Evolutionary conservation across 2,329 filamentous ascomycete genomes (phyloP).

Genomic region (Aspergillus brunneoviolaceus): DNA sequence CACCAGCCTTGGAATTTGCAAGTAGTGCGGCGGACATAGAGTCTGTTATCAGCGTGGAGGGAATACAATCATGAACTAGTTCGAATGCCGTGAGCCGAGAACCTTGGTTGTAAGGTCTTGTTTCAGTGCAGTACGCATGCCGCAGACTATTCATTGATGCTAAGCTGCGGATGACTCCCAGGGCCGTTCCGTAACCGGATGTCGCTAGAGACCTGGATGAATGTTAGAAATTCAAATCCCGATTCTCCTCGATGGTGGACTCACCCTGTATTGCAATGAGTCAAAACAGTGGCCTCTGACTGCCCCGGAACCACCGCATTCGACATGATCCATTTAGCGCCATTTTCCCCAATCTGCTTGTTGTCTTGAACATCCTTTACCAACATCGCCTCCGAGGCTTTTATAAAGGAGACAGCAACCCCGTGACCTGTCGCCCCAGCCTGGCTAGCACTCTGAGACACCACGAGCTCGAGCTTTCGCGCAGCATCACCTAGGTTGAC

Average conservation of each 20-base stretch:
- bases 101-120: conserved; percentile 95
- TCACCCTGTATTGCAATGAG: conserved; percentile 95
- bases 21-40: conserved; percentile 94
- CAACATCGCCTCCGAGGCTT: conserved; percentile 81
- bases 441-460: conserved; percentile 48
- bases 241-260: conserved; percentile 17
- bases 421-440: conserved; percentile 39
- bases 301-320: conserved; percentile 52
- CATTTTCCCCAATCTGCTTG: conserved; percentile 76
- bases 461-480: conserved; percentile 68
- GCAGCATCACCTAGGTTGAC: conserved; percentile 94
- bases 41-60: conserved; percentile 88
- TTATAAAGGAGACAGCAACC: conserved; percentile 70
- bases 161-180: conserved; percentile 88
- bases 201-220: conserved; percentile 77
- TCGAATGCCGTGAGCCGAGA: conserved; percentile 94
- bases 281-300: conserved; percentile 75
- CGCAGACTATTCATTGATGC: conserved; percentile 64
- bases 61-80: conserved; percentile 89
- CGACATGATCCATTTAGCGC: conserved; percentile 76
- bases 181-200: conserved; percentile 92
- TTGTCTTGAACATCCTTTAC: conserved; percentile 86
- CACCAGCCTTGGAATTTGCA: conserved; percentile 57
- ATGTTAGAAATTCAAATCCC: neutral
- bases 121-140: conserved; percentile 95